These are phyloP conservation scores for Kluyveromyces sp. DNA, from an alignment of 1,139 yeast species.

Conservation along the genomic window DNA sequence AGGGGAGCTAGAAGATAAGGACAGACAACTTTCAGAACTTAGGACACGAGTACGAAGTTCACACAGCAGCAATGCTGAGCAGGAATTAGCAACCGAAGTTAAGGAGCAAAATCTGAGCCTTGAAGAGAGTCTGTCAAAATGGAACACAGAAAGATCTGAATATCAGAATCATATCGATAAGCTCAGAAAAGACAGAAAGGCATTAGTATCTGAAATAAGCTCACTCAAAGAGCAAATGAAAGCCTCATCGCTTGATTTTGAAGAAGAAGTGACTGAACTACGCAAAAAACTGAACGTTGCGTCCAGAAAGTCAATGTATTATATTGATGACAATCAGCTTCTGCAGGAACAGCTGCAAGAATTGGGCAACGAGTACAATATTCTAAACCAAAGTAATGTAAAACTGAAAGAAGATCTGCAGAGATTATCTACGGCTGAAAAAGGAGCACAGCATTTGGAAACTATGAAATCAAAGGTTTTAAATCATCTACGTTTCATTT, in stretches of 20 bases:
- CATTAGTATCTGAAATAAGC: slow-evolving; percentile 9
- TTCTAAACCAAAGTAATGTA: slow-evolving; percentile 29
- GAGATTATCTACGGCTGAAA: slow-evolving; percentile 28
- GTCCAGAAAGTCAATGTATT: slow-evolving; percentile 42
- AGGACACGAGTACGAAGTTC: slow-evolving; percentile 19
- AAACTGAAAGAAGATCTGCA: slow-evolving; percentile 35
- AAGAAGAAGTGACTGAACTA: slow-evolving; percentile 8
- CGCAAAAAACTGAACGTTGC: slow-evolving; percentile 34
- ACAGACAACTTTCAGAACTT: slow-evolving; percentile 20
- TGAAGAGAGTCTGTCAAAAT: slow-evolving; percentile 3
- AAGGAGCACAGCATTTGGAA: slow-evolving; percentile 15
- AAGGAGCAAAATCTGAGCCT: slow-evolving; percentile 18
- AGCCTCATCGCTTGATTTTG: slow-evolving; percentile 27
- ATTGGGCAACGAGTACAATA: slow-evolving; percentile 24
- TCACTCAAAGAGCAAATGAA: slow-evolving; percentile 28
- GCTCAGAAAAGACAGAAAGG: slow-evolving; percentile 12
- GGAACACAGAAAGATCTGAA: slow-evolving; percentile 22
- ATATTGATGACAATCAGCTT: slow-evolving; percentile 45
- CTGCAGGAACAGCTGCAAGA: slow-evolving; percentile 38
- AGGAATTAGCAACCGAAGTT: slow-evolving; percentile 13
- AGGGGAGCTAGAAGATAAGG: slow-evolving; percentile 15
- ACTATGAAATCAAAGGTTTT: slow-evolving; percentile 25
- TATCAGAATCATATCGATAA: slow-evolving; percentile 14
- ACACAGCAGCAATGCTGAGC: slow-evolving; percentile 19
- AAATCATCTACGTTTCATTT: slow-evolving; percentile 38